Base-by-base conservation (phyloP, 2,329 filamentous ascomycete genomes). In the Aspergillus fijiensis region DNA sequence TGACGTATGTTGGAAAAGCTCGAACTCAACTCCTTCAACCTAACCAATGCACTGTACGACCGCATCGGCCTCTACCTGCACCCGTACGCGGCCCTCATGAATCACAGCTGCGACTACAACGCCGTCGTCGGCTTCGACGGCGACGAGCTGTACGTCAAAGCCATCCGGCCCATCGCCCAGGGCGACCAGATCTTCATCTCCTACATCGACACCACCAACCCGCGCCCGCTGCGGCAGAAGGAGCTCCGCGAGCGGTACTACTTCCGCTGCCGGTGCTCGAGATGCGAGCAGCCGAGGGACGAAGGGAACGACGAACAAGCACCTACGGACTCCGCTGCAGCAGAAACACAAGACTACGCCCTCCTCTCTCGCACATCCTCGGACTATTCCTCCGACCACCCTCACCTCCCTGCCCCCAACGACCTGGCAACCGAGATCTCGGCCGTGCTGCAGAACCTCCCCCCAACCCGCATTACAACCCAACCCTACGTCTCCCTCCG, bases 51-150 rank as follows among this genome's bases (percentile, higher is more conserved):
- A 4, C 77, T 81, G 16, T 80, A 83, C 51, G 85, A 87, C 52
- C 81, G 83, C 0, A 73, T 88, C 23, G 87, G 87, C 2, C 74
- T 87, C n/a, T 82, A 81, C 39, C 69, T 88, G 16, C 83, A 87
- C 61, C 83, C 85, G 0, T 75, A 80, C 19, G 76, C 83, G 2
- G 78, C 82, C 29, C 73, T 81, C 16, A 77, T 85, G 49, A 89
- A 89, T 62, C 87, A 89, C 69, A 87, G 84, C 49, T 89, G 87
- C 68, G 77, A 82, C 25, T 84, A 84, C 3, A 89, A 88, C 64
- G 80, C 83, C 2, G 80, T 80, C 31, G 78, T 86, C 19, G 78
- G 83, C 12, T 86, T 87, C 73, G 83, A 87, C 59, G 80, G 83
- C 21, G 74, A 80, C 3, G 69, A 75, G 33, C 71, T 85, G 10